Conservation (phyloP, 768 basidiomycete species). For the Agaricus sinodeliciosus region DNA sequence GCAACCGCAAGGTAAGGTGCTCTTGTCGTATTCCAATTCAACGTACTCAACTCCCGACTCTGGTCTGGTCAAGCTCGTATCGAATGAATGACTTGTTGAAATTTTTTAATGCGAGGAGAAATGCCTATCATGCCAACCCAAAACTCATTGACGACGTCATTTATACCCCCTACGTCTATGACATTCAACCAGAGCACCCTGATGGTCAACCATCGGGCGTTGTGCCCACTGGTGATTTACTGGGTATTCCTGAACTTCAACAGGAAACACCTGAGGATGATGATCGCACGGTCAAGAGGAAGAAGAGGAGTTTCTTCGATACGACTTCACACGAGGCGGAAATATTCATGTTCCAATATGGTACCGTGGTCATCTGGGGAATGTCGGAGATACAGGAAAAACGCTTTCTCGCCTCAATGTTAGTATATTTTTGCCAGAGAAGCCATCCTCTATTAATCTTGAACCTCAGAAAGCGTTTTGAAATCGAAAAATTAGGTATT, state of each 20-base stretch:
- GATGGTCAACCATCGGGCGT: conserved; percentile 18
- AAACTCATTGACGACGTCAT: conserved; percentile 89
- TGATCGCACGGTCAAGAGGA: conserved; percentile 28
- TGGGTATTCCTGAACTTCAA: conserved; percentile 70
- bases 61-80: conserved; percentile 58
- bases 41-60: background rate
- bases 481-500: conserved; percentile 77
- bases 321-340: conserved; percentile 68
- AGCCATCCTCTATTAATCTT: conserved; percentile 11
- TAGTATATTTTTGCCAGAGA: conserved; percentile 23
- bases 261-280: conserved; percentile 25
- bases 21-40: background rate
- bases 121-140: conserved; percentile 80
- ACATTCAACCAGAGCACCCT: conserved; percentile 35
- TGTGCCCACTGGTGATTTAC: conserved; percentile 59
- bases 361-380: conserved; percentile 95
- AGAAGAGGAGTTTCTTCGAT: conserved; percentile 58
- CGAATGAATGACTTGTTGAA: conserved; percentile 81
- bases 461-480: conserved; percentile 79
- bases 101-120: conserved; percentile 80
- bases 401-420: conserved; percentile 88
- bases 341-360: conserved; percentile 91
- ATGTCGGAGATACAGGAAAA: conserved; percentile 93
- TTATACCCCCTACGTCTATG: conserved; percentile 87
- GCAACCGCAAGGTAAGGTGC: conserved; percentile 74